Percentiles rank a stretch among this genome's conserved stretches.
These are phyloP conservation scores for Nannochloris sp. DNA, from an alignment of 139 green algal species.

Conservation along the genomic window DNA sequence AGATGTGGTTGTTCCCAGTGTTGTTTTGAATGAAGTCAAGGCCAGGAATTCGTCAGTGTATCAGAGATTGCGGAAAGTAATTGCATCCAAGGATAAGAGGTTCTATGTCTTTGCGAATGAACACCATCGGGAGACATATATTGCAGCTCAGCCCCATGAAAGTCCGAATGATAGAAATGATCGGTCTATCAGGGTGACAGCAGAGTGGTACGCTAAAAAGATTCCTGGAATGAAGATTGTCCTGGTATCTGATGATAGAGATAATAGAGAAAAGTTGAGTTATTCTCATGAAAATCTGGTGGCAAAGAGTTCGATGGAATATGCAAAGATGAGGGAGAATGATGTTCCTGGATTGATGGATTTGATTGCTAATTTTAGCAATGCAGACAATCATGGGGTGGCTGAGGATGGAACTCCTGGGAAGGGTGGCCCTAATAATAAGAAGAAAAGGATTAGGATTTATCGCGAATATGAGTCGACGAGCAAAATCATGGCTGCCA, in stretches of 20 bases:
- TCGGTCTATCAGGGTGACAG: constrained; percentile 82
- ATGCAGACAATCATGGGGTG: not conserved
- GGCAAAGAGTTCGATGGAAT: constrained; percentile 37
- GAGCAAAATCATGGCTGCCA: constrained; percentile 57
- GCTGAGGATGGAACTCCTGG: constrained; percentile 1
- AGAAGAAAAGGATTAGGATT: constrained; percentile 62
- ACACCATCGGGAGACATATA: constrained; percentile 78
- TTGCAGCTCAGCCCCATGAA: constrained; percentile 60
- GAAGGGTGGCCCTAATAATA: constrained; percentile 11
- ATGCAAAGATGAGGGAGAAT: constrained; percentile 15
- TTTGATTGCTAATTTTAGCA: constrained; percentile 34
- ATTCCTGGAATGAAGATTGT: constrained; percentile 46
- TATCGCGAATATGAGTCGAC: constrained; percentile 70
- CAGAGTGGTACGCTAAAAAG: constrained; percentile 59
- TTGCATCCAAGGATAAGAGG: constrained; percentile 37
- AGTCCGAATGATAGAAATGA: constrained; percentile 96
- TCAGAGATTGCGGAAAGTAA: constrained; percentile 65
- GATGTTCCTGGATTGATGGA: constrained; percentile 59
- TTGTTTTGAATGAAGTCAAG: constrained; percentile 71
- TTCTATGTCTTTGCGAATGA: constrained; percentile 98
- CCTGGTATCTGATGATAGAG: constrained; percentile 82
- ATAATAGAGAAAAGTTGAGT: constrained; percentile 59
- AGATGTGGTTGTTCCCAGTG: constrained; percentile 73
- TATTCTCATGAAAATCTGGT: constrained; percentile 41
- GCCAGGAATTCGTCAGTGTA: constrained; percentile 66